Base-by-base conservation (phyloP, 257 asterid species). In the Prunella vulgaris region DNA sequence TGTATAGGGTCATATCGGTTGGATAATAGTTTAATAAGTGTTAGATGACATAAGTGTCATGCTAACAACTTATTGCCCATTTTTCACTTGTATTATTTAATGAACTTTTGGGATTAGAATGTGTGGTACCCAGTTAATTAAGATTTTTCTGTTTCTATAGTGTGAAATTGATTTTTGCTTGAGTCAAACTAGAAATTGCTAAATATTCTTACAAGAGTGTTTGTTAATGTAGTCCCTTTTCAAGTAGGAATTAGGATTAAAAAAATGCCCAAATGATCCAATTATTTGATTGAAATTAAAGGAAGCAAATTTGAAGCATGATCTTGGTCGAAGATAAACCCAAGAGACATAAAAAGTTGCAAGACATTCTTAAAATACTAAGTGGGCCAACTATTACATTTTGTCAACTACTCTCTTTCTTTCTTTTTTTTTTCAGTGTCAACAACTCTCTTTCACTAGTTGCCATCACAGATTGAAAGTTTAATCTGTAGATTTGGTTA, bases 401-500 rank as follows among this genome's bases (percentile, higher is more conserved):
- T 30, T 54, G 71, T 68, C 81, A 74, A 78, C 84, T 66, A 69
- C 78, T 42, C 44, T 48, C 53, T n/a, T 80, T 76, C 79, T n/a
- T n/a, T n/a, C n/a, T n/a, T n/a, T n/a, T n/a, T n/a, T n/a, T n/a
- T n/a, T n/a, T n/a, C n/a, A n/a, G n/a, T 54, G 71, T 68, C 81
- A 74, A 78, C 84, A 62, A 69, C 78, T 42, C 44, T 48, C 53
- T n/a, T 80, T 76, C 79, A 37, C 64, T 20, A 51, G 85, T 76
- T 76, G 57, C 56, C 60, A 68, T 70, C 84, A 70, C 24, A 44
- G 27, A 65, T 32, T 25, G 25, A 63, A 54, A 46, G 7, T 33
- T 46, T 17, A 32, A 48, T 22, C 6, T 35, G 42, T 35, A 27
- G 54, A 46, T 40, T 44, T 24, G 8, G 5, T 15, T n/a, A 12